A percentile compares a stretch with the other conserved stretches of the same genome.
Conservation (phyloP, 768 basidiomycete species). For the Auricularia cornea region DNA sequence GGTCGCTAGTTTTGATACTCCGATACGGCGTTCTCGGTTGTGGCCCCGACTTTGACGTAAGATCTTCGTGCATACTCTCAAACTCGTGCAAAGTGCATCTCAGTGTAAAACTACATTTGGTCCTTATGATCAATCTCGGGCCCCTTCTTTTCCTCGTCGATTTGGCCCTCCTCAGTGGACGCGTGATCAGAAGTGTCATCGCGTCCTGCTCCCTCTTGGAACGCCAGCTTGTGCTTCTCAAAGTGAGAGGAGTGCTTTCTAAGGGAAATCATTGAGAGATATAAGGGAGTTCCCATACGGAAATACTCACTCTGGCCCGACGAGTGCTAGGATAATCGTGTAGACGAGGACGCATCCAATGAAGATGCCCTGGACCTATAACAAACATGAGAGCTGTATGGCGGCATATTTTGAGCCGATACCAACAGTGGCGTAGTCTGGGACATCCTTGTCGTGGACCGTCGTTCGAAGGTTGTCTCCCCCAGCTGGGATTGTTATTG, state of each 20-base stretch:
- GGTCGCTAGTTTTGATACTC: too few relatives aligned
- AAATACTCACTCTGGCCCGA: conserved; percentile 66
- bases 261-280: neutral
- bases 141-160: neutral
- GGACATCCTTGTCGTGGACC: conserved; percentile 33
- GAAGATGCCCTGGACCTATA: conserved; percentile 61
- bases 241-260: conserved; percentile 75
- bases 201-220: conserved; percentile 61
- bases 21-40: too few relatives aligned
- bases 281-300: neutral
- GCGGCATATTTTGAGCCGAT: neutral
- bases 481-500: conserved; percentile 37
- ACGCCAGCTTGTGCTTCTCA: conserved; percentile 72
- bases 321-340: conserved; percentile 61
- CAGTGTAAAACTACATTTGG: neutral
- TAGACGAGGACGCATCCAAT: conserved; percentile 77
- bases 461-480: conserved; percentile 48
- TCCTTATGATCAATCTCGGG: neutral
- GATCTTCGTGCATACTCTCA: too few relatives aligned
- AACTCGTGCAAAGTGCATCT: too few relatives aligned
- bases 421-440: conserved; percentile 62
- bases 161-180: neutral
- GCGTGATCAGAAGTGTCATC: conserved; percentile 24
- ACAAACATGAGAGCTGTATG: neutral
- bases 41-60: too few relatives aligned